Percentiles rank a stretch among this genome's conserved stretches.
These are phyloP conservation scores for Pyronema domesticum DNA, from an alignment of 495 filamentous ascomycete genomes.

Conservation along the genomic window DNA sequence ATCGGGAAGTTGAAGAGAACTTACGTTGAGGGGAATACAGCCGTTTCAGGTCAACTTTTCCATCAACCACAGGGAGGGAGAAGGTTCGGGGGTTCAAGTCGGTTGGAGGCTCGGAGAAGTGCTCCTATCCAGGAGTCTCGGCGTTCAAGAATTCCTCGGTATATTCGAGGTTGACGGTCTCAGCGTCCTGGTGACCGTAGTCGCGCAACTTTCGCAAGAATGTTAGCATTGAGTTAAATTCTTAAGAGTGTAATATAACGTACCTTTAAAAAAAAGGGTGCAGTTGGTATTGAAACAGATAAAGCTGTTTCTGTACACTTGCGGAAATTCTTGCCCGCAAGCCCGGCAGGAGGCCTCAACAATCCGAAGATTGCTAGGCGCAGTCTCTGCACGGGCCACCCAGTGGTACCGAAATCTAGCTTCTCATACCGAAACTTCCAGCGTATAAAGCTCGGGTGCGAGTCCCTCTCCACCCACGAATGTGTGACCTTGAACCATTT, in stretches of 20 bases:
- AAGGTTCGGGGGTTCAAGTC: constrained; percentile 24
- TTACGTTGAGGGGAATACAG: no score
- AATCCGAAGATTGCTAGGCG: constrained; percentile 26
- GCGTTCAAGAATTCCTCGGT: constrained; percentile 36
- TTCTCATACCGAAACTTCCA: constrained; percentile 57
- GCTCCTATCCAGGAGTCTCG: constrained; percentile 25
- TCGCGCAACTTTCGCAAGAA: no score
- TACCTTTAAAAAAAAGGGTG: constrained; percentile 35
- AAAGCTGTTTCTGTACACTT: constrained; percentile 46
- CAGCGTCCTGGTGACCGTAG: no score
- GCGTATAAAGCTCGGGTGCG: constrained; percentile 26
- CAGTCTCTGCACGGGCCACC: constrained; percentile 34
- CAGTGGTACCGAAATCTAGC: constrained; percentile 35
- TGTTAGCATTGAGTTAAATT: constrained; percentile 30
- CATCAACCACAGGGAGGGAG: constrained; percentile 17
- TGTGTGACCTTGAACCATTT: constrained; percentile 53
- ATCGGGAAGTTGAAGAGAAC: no score
- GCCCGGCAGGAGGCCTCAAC: constrained; percentile 27
- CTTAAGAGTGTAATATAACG: constrained; percentile 22
- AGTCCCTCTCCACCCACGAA: constrained; percentile 48
- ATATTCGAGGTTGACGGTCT: not conserved
- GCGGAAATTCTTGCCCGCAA: constrained; percentile 28
- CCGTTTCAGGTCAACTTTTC: constrained; percentile 15
- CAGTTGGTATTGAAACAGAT: constrained; percentile 49
- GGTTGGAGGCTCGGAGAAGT: constrained; percentile 26